Conservation (phyloP, 768 basidiomycete species). For the Heimioporus sp. region DNA sequence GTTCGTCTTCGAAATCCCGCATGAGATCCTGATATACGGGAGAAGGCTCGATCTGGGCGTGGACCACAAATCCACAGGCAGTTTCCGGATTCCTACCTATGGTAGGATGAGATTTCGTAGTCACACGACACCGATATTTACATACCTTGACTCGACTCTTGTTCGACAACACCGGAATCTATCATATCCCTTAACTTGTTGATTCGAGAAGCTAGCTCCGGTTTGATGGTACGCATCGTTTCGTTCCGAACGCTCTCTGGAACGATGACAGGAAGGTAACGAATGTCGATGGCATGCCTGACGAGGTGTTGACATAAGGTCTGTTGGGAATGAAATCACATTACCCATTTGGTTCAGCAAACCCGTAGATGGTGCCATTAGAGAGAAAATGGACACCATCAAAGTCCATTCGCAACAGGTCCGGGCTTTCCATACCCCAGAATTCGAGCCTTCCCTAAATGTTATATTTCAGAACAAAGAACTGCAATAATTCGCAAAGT, state of each 20-base stretch:
- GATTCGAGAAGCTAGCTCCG: conserved; percentile 59
- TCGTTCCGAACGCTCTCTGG: conserved; percentile 54
- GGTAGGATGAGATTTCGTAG: background rate
- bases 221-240: conserved; percentile 55
- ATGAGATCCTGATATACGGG: conserved; percentile 52
- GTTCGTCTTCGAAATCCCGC: conserved; percentile 70
- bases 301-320: background rate
- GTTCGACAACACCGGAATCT: conserved; percentile 60
- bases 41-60: conserved; percentile 60
- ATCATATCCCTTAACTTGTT: conserved; percentile 60
- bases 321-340: conserved; percentile 9
- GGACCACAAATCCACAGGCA: conserved; percentile 63
- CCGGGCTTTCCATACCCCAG: conserved; percentile 46
- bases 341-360: conserved; percentile 64
- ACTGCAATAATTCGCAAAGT: conserved; percentile 3
- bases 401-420: conserved; percentile 68
- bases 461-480: background rate
- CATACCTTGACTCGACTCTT: conserved; percentile 41
- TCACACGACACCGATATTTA: background rate
- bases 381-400: conserved; percentile 73
- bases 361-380: conserved; percentile 76
- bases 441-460: conserved; percentile 70
- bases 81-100: conserved; percentile 48
- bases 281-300: conserved; percentile 62
- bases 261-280: conserved; percentile 64